Percentiles rank a stretch among this genome's conserved stretches.
Conservation (phyloP, 1,284 basidiomycete species). For the Rhodotorula sp. region DNA sequence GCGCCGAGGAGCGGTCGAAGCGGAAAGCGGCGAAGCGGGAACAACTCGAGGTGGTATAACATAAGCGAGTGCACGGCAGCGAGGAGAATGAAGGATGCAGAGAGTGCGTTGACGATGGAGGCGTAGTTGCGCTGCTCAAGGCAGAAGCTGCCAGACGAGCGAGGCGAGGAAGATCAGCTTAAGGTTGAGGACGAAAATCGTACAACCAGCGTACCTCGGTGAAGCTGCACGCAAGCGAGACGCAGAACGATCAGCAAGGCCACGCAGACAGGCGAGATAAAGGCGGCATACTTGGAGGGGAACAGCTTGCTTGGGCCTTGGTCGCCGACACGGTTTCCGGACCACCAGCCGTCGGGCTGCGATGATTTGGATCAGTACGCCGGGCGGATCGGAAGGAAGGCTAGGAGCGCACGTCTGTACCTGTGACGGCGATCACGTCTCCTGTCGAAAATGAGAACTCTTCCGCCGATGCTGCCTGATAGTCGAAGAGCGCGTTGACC, state of each 20-base stretch:
- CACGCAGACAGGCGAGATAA: neutral
- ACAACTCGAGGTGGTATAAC: neutral
- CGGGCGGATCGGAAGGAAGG: neutral
- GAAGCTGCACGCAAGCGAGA: conserved; percentile 2
- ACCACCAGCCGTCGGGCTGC: conserved; percentile 41
- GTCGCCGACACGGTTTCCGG: conserved; percentile 29
- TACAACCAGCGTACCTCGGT: conserved; percentile 10
- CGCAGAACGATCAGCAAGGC: too few relatives aligned
- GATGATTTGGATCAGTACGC: neutral
- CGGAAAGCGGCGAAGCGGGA: neutral
- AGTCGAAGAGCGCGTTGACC: conserved; percentile 91
- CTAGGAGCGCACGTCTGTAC: conserved; percentile 29
- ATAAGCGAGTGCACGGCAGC: neutral
- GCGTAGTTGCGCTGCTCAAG: neutral
- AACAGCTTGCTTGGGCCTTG: conserved; percentile 26
- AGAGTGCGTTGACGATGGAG: neutral
- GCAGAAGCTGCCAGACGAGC: neutral
- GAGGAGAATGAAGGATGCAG: neutral
- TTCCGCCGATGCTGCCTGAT: conserved; percentile 64
- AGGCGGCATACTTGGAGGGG: conserved; percentile 33
- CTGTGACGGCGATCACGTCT: conserved; percentile 44
- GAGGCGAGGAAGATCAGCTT: neutral
- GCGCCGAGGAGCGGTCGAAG: neutral
- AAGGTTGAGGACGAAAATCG: too few relatives aligned
- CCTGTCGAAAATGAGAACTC: conserved; percentile 55